Evolutionary conservation across 164 flowering plant genomes (phyloP).

Genomic region (Magnolia changhungtana): DNA sequence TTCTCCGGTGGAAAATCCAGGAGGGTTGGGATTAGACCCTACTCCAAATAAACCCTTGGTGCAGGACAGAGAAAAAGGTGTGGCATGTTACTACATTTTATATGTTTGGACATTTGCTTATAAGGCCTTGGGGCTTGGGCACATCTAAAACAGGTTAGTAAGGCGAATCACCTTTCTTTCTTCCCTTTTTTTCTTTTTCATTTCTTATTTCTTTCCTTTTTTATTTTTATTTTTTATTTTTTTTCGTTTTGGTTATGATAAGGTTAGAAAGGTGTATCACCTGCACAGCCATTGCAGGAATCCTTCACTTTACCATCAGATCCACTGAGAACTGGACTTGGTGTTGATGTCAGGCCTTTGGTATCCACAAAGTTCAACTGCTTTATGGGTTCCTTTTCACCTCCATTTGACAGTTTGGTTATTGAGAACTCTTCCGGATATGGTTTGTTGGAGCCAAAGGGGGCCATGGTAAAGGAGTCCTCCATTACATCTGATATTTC

Average conservation of each 20-base stretch:
- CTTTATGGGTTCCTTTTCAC: conserved; percentile 22
- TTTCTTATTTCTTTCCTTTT: no score
- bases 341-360: conserved; percentile 22
- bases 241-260: background rate
- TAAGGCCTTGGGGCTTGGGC: background rate
- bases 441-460: conserved; percentile 42
- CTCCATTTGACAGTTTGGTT: conserved; percentile 19
- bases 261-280: conserved; percentile 23
- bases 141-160: no score
- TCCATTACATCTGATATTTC: conserved; percentile 77
- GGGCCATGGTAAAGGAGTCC: conserved; percentile 68
- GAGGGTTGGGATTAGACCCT: background rate
- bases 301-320: conserved; percentile 17
- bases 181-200: no score
- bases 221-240: no score
- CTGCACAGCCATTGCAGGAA: conserved; percentile 37
- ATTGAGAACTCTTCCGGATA: conserved; percentile 32
- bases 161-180: no score
- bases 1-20: background rate
- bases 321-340: conserved; percentile 18
- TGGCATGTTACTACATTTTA: background rate
- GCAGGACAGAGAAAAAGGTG: no score
- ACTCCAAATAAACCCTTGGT: no score
- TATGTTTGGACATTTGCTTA: background rate
- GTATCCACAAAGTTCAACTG: conserved; percentile 22